A percentile compares a stretch with the other conserved stretches of the same genome.
phyloP scores from a whole-genome alignment of 2,329 filamentous ascomycete genomes.

The Talaromyces sp. region DNA sequence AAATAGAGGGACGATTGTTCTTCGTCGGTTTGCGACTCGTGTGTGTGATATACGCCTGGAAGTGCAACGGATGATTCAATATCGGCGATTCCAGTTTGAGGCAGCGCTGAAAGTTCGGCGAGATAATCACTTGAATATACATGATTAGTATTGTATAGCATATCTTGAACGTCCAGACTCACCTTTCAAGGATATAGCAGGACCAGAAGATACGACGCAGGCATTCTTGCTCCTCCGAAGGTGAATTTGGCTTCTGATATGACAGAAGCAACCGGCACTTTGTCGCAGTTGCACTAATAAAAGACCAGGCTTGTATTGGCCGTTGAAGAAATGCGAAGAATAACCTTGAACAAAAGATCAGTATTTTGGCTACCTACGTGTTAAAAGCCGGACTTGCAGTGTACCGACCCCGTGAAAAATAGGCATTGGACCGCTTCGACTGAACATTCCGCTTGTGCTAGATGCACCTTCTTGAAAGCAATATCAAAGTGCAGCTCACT shows the following conservation, averaged over 20 bases:
- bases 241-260: slow-evolving; percentile 37
- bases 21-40: slow-evolving; percentile 37
- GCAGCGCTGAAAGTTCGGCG: slow-evolving; percentile 51
- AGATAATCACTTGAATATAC: slow-evolving; percentile 47
- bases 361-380: background rate
- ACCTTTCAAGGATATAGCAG: slow-evolving; percentile 54
- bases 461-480: slow-evolving; percentile 46
- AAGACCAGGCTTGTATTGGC: slow-evolving; percentile 53
- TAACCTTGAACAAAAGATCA: slow-evolving; percentile 26
- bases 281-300: slow-evolving; percentile 48
- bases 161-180: background rate
- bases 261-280: slow-evolving; percentile 51
- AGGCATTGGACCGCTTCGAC: slow-evolving; percentile 49
- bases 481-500: slow-evolving; percentile 47
- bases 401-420: slow-evolving; percentile 49
- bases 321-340: slow-evolving; percentile 52
- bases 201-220: slow-evolving; percentile 54
- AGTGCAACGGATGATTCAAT: slow-evolving; percentile 52
- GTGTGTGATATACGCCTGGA: slow-evolving; percentile 48
- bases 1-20: slow-evolving; percentile 53
- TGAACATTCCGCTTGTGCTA: slow-evolving; percentile 47
- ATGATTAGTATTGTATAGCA: background rate
- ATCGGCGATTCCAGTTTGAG: slow-evolving; percentile 49
- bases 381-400: background rate
- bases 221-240: slow-evolving; percentile 45